Evolutionary conservation across 208 protist species (phyloP), one percentile per base, ranked within the genome.

Genomic region (Acanthamoeba rhysodes): DNA sequence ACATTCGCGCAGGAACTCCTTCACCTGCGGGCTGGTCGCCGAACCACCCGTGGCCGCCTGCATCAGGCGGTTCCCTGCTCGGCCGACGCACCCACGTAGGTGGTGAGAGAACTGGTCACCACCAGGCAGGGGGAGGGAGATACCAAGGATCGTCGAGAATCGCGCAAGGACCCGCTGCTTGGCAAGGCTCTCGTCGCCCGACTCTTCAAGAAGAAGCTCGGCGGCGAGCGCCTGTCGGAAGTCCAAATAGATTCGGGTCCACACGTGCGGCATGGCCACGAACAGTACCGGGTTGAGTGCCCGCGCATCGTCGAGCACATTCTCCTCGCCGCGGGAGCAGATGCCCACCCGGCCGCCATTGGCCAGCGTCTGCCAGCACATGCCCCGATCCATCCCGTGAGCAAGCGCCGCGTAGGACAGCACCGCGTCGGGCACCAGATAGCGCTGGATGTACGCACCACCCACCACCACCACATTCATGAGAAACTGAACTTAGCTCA

Each of bases 331-430:
- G 29, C 14, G 45, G 27, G 50, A 34, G 53, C 82, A 66, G 16
- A 90, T 64, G 16, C 82, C 82, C 45, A 90, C 48, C 7, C 82
- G 27, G 12, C 82, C 82, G 18, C 82, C 82, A 29, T 90, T 90
- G 82, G 53, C 27, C 10, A 90, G 41, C 55, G 74, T 50, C 50
- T 78, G 62, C 93, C 93, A 95, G 70, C 59, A 50, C 37, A 95
- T 57, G 48, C 93, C 93, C 7, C 93, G 34, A 29, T 95, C 70
- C 74, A 90, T 90, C 14, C 76, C 93, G 70, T 95, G 93, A 10
- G 91, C 91, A 37, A 95, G 84, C 57, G 91, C 57, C 34, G 66
- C 57, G 27, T 95, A 95, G 27, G 62, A 70, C 0, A 95, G 27
- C 34, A 55, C 50, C 18, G 48, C 64, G 22, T 82, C 12, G 14